Base-by-base conservation (phyloP, 208 protist genomes). In the Crithidia thermophila region DNA sequence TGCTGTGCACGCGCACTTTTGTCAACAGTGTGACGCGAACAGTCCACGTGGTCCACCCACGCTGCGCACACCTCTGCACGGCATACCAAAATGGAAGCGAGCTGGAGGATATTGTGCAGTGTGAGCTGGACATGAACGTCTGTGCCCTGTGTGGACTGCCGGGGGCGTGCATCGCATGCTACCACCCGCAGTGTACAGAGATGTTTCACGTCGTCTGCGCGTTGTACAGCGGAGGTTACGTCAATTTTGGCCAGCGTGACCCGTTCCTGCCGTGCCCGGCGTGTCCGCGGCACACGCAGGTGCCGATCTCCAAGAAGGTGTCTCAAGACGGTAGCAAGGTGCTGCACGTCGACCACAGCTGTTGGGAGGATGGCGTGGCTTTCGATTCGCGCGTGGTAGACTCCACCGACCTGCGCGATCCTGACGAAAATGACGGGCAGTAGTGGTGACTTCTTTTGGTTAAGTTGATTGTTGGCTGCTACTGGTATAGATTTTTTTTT, bases 161-260 rank as follows among this genome's bases (percentile, higher is more conserved):
- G 18, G 90, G 90, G 18, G 90, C 90, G 30, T 85, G 72, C 42
- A 85, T 95, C 20, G 60, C 62, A 4, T 95, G 90, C 76, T 95
- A 95, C 66, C 90, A 95, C 59, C 90, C 90, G 0, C 75, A 85
- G n/a, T 95, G 90, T 70, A 72, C 72, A n/a, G 86, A 93, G 67
- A 79, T 77, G 78, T 95, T 87, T 65, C 90, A 95, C 77, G 65
- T 79, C 2, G 74, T 95, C 37, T 93, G 89, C 39, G 89, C 89
- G 31, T 67, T 91, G 23, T 95, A 88, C 75, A 86, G 78, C 27
- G 52, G 75, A 46, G 90, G 87, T 36, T 95, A 95, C 62, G 90
- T 95, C 0, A 95, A 95, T 56, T 92, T 95, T 72, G 90, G 90
- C 16, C 88, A 93, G 60, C 83, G 86, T 31, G 90, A 95, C 63